Evolutionary conservation across 176 grass and related monocot species (phyloP).

Genomic region (Phoenix roebelenii): DNA sequence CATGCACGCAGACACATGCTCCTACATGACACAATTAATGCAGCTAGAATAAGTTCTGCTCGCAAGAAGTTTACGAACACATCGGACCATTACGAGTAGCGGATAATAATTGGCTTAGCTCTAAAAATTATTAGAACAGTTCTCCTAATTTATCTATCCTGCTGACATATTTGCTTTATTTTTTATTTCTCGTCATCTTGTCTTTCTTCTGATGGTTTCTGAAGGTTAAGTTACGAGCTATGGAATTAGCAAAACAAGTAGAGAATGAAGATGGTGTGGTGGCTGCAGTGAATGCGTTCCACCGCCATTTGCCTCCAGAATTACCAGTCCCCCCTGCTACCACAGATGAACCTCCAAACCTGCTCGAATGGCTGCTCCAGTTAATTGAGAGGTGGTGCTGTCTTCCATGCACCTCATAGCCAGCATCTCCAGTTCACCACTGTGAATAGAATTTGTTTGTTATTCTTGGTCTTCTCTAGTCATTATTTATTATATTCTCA

Average conservation of each 20-base stretch:
- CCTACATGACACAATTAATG: too few relatives aligned
- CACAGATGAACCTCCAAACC: constrained; percentile 31
- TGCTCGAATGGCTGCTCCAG: constrained; percentile 45
- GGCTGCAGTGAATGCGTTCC: constrained; percentile 74
- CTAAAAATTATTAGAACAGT: too few relatives aligned
- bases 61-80: too few relatives aligned
- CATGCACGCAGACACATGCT: too few relatives aligned
- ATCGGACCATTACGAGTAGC: too few relatives aligned
- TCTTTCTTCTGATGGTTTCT: background rate
- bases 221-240: constrained; percentile 66
- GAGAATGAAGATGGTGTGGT: constrained; percentile 88
- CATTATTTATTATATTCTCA: constrained; percentile 22
- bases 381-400: constrained; percentile 64
- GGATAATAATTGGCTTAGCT: too few relatives aligned
- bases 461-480: constrained; percentile 3
- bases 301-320: constrained; percentile 59
- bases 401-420: constrained; percentile 47
- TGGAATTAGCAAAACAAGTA: constrained; percentile 68
- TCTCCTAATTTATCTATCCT: too few relatives aligned
- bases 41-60: too few relatives aligned
- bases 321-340: constrained; percentile 27
- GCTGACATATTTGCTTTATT: too few relatives aligned
- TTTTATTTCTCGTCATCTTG: too few relatives aligned
- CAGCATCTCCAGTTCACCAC: background rate
- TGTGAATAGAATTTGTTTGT: constrained; percentile 6